Conservation (phyloP, 345 rosid species). For the Corymbia maculata region DNA sequence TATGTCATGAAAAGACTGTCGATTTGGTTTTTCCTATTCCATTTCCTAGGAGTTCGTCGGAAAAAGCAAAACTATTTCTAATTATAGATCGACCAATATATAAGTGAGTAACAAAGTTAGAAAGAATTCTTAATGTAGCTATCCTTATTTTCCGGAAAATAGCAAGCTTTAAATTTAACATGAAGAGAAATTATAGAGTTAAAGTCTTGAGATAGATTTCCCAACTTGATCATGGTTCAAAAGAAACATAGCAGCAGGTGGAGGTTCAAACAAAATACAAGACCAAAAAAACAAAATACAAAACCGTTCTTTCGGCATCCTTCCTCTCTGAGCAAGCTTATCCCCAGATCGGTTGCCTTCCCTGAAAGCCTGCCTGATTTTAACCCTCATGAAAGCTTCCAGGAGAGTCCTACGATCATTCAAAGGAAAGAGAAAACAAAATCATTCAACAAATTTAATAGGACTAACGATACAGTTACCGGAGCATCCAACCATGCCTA, state of each 20-base stretch:
- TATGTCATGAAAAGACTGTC: too few relatives aligned
- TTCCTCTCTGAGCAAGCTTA: background rate
- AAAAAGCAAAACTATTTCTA: background rate
- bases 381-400: background rate
- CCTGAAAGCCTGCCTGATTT: background rate
- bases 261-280: background rate
- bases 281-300: background rate
- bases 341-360: background rate
- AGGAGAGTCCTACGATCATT: background rate
- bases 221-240: background rate
- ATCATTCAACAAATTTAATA: background rate
- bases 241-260: too few relatives aligned
- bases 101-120: background rate
- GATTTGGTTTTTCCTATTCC: too few relatives aligned
- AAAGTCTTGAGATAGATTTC: background rate
- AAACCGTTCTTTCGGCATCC: background rate
- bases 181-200: background rate
- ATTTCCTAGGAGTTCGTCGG: too few relatives aligned
- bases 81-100: background rate
- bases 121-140: background rate
- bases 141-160: accelerated
- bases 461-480: background rate
- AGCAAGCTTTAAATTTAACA: background rate
- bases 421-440: background rate
- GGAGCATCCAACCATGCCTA: background rate